These are phyloP conservation scores for Colletotrichum spaethianum DNA, from an alignment of 2,329 filamentous ascomycete genomes.

Conservation along the genomic window DNA sequence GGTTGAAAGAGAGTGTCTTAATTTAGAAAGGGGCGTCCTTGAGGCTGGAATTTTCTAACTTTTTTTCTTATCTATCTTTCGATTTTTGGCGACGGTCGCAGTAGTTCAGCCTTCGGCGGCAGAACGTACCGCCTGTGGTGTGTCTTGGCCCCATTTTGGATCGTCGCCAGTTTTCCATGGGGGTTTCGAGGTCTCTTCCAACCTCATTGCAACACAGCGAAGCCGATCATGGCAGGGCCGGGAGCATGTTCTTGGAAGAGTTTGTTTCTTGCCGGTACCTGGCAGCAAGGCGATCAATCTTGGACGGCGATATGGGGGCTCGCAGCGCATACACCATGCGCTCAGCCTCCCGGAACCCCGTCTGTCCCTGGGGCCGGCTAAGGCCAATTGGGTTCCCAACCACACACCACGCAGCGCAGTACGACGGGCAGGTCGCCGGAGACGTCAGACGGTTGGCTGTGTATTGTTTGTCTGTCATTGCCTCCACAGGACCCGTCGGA, in stretches of 20 bases:
- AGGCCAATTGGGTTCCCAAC: neutral
- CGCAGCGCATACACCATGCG: neutral
- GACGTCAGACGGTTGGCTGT: neutral
- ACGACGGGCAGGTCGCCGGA: neutral
- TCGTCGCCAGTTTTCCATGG: neutral
- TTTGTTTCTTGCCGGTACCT: neutral
- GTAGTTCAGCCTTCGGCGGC: conserved; percentile 14
- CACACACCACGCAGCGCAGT: neutral
- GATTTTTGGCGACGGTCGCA: neutral
- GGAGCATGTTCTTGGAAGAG: neutral
- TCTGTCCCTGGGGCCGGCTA: neutral
- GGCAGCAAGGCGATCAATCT: neutral
- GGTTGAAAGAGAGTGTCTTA: conserved; percentile 4
- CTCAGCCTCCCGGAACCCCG: conserved; percentile 2
- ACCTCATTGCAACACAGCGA: neutral
- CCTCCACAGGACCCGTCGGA: conserved; percentile 1
- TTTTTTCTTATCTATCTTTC: too few species aligned
- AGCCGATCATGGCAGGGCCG: neutral
- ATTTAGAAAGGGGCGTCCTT: conserved; percentile 20
- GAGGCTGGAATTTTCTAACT: neutral
- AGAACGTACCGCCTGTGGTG: conserved; percentile 12
- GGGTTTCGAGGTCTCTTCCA: neutral
- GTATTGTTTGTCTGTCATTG: neutral
- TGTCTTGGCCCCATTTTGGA: conserved; percentile 1
- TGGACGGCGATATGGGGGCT: neutral